A percentile compares a stretch with the other conserved stretches of the same genome.
phyloP scores from a whole-genome alignment of 176 grass and related monocot species.

The Cymbopogon citratus region DNA sequence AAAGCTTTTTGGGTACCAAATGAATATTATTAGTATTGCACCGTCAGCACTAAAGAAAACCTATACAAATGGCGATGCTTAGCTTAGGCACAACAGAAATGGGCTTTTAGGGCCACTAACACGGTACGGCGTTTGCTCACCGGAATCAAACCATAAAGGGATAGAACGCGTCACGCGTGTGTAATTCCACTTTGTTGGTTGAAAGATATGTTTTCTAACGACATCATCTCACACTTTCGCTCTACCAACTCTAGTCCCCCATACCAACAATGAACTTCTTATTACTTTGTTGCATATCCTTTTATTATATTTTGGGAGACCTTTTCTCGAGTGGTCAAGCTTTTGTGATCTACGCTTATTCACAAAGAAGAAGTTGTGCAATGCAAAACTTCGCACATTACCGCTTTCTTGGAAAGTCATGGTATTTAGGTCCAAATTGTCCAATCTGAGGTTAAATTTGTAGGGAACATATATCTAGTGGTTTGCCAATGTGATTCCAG shows the following conservation, averaged over 20 bases:
- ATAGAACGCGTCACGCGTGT: neutral
- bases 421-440: no score
- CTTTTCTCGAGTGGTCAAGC: neutral
- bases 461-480: no score
- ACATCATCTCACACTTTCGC: neutral
- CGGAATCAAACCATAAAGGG: neutral
- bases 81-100: neutral
- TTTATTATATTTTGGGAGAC: neutral
- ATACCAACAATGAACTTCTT: neutral
- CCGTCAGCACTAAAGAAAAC: neutral
- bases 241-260: neutral
- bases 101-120: conserved; percentile 12
- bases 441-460: neutral
- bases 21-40: neutral
- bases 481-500: no score
- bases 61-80: neutral
- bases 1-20: conserved; percentile 10
- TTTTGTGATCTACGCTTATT: neutral
- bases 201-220: neutral
- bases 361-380: neutral
- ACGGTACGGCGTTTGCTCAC: neutral
- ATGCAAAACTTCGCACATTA: neutral
- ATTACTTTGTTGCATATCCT: neutral
- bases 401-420: neutral
- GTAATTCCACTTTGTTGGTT: neutral